Conservation (phyloP, 2,329 filamentous ascomycete species). For the Pseudonectria buxi region DNA sequence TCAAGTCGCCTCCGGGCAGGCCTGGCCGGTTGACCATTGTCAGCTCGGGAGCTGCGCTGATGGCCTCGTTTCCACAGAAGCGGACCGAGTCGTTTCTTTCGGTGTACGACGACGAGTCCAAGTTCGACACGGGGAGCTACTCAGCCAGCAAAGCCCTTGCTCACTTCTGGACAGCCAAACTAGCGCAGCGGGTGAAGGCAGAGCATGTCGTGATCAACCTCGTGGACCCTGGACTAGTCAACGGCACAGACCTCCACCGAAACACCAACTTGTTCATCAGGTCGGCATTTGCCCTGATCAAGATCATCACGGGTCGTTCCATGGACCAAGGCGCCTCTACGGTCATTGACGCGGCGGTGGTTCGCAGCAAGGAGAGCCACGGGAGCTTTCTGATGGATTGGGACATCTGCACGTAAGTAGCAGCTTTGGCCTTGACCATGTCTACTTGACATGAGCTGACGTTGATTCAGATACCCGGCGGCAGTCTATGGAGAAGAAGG, state of each 20-base stretch:
- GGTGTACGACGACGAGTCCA: conserved; percentile 25
- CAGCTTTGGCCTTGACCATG: neutral
- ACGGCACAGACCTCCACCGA: conserved; percentile 35
- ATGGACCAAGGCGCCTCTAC: conserved; percentile 13
- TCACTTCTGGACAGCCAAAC: conserved; percentile 29
- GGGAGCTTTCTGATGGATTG: conserved; percentile 19
- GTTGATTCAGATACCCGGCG: conserved; percentile 23
- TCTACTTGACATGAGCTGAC: neutral
- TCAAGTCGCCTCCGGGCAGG: conserved; percentile 12
- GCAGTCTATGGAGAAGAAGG: conserved; percentile 30
- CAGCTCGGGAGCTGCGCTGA: conserved; percentile 20
- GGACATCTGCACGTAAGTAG: conserved; percentile 18
- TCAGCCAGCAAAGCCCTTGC: conserved; percentile 24
- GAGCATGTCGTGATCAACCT: conserved; percentile 40
- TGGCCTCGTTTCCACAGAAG: conserved; percentile 17
- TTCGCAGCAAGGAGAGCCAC: conserved; percentile 16
- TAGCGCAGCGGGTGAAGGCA: conserved; percentile 30
- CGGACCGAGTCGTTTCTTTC: conserved; percentile 17
- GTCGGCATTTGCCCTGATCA: conserved; percentile 2
- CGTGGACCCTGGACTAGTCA: conserved; percentile 38
- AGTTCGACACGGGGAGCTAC: conserved; percentile 17
- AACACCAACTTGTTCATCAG: conserved; percentile 18
- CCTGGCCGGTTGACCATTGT: conserved; percentile 25
- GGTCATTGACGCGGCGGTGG: conserved; percentile 15
- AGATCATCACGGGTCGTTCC: conserved; percentile 8